Conservation (phyloP, 2,329 filamentous ascomycete species). For the Xylaria polymorpha region DNA sequence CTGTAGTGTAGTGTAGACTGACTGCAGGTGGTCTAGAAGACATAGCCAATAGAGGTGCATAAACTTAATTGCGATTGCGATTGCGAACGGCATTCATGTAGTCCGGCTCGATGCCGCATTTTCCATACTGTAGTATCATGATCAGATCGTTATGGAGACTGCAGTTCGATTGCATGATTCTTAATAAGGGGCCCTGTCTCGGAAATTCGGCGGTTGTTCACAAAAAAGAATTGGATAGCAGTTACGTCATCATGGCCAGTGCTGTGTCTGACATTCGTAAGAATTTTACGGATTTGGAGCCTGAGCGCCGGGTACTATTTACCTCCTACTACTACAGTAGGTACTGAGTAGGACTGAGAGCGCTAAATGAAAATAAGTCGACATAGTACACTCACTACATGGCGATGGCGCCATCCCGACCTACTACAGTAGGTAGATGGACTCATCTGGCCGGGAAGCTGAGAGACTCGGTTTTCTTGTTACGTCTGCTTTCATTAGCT, state of each 20-base stretch:
- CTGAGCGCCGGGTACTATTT: background rate
- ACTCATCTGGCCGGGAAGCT: background rate
- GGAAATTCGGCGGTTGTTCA: slow-evolving; percentile 11
- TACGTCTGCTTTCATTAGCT: background rate
- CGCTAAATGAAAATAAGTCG: background rate
- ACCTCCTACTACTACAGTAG: background rate
- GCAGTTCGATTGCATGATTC: slow-evolving; percentile 19
- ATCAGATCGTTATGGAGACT: slow-evolving; percentile 1
- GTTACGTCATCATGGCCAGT: slow-evolving; percentile 20
- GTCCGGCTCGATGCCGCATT: background rate
- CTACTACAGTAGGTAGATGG: no score
- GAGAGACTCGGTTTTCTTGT: background rate
- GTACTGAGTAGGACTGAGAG: background rate
- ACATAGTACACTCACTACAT: background rate
- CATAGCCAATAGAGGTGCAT: background rate
- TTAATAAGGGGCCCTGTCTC: slow-evolving; percentile 9
- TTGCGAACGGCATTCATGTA: background rate
- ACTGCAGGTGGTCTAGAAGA: background rate
- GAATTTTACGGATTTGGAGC: slow-evolving; percentile 7
- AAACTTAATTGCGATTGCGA: background rate
- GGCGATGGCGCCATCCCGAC: slow-evolving; percentile 11
- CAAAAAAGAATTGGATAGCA: slow-evolving; percentile 2
- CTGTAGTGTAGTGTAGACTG: no score
- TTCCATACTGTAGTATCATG: background rate
- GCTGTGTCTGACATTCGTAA: slow-evolving; percentile 5